Evolutionary conservation across 768 basidiomycete species (phyloP), one percentile per base, ranked within the genome.

Genomic region (Boletus bicolor): DNA sequence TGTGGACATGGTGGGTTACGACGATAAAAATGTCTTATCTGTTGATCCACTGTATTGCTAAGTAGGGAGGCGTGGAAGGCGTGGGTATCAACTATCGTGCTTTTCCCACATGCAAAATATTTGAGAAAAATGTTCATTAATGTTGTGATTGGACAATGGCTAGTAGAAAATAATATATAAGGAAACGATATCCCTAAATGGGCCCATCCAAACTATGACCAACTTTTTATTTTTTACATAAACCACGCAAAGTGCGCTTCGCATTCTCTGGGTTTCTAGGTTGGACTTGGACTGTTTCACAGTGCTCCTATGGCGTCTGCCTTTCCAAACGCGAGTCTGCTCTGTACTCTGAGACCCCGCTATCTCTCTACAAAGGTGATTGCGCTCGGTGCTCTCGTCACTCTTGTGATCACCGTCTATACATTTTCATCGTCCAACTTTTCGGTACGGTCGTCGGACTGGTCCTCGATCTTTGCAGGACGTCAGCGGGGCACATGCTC

Each of bases 401-500:
- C 67, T 35, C 58, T 72, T 47, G 46, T 56, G 19, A 49, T 72
- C 49, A 55, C 60, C n/a, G 12, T 70, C 38, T 75, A 72, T 49
- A 68, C 69, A 2, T 66, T 65, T 51, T 70, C 69, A 10, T 66
- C 68, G 5, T 19, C 59, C 39, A 55, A 56, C 47, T 58, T 32
- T 49, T 59, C 60, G 19, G 61, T 58, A 15, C 59, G 44, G 26
- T 36, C 46, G 12, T 51, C 59, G 5, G 54, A 53, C 44, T 74
- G 64, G 65, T 61, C 59, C 10, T 64, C 59, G 0, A 36, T 67
- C 10, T 72, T 74, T 44, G 49, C 68, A 12, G 52, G 51, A 3
- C 65, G 68, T n/a, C 66, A 64, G 19, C 68, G 66, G 0, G 49
- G 56, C 32, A 53, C 67, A 34, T 78, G 77, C 52, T 49, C 73